These are phyloP conservation scores for Boletus patriciae DNA, from an alignment of 768 basidiomycete species.

Conservation along the genomic window DNA sequence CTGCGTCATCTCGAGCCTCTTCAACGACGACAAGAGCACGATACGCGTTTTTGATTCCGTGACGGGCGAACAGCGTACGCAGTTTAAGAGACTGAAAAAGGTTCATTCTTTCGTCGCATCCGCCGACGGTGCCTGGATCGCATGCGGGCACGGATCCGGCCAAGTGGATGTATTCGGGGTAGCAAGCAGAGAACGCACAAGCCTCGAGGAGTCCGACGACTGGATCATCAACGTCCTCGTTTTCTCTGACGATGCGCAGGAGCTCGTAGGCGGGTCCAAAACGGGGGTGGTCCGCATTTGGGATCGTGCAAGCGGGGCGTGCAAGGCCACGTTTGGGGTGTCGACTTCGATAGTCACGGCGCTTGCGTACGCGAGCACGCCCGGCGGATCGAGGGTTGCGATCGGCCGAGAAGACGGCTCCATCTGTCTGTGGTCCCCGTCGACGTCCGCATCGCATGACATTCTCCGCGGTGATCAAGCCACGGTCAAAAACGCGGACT, in stretches of 20 bases:
- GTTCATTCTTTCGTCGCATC: slow-evolving; percentile 4
- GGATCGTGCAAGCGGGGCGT: slow-evolving; percentile 17
- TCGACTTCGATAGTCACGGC: slow-evolving; percentile 18
- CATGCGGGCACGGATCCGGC: slow-evolving; percentile 8
- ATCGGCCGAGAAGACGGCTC: slow-evolving; percentile 24
- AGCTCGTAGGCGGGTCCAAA: slow-evolving; percentile 22
- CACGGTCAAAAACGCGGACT: slow-evolving; percentile 1
- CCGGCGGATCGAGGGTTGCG: slow-evolving; percentile 1
- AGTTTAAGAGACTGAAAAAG: slow-evolving; percentile 14
- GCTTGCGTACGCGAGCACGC: slow-evolving; percentile 4
- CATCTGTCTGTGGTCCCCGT: slow-evolving; percentile 17
- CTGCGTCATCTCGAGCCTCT: not conserved
- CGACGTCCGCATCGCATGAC: slow-evolving; percentile 13
- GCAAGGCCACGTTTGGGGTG: slow-evolving; percentile 1
- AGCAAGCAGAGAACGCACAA: not conserved
- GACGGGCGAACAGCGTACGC: slow-evolving; percentile 6
- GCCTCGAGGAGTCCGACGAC: not conserved
- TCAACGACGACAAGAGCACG: slow-evolving; percentile 8
- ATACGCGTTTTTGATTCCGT: slow-evolving; percentile 11
- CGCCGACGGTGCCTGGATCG: slow-evolving; percentile 3
- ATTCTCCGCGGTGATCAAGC: slow-evolving; percentile 4
- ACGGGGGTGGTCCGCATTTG: slow-evolving; percentile 18
- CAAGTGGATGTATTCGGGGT: slow-evolving; percentile 4
- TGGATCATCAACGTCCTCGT: not conserved
- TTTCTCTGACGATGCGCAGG: slow-evolving; percentile 18